Base-by-base conservation (phyloP, 192 early-diverging fungal species). In the Phycomyces blakesleeanus region DNA sequence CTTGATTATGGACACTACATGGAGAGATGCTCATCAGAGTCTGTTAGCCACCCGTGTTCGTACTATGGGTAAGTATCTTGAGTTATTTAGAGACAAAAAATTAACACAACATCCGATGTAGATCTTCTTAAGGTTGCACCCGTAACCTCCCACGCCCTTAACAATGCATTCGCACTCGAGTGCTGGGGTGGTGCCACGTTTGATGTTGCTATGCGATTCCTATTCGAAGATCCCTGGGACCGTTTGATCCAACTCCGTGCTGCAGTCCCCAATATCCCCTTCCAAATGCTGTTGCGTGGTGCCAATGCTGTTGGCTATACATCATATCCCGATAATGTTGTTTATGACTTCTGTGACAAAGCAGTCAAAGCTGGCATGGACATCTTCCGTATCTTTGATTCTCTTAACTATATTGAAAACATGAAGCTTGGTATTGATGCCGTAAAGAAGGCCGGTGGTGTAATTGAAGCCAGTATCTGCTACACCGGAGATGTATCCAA, bases 161-260 rank as follows among this genome's bases (percentile, higher is more conserved):
- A 80, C n/a, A 92, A 93, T 58, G 88, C 91, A 9, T 98, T 91
- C 79, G 84, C 94, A n/a, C 78, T 96, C 18, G 96, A 98, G 78
- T 91, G 88, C 78, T 98, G 96, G 96, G 96, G 96, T 54, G 96
- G 96, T 37, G 96, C 96, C 14, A 98, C 96, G 0, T 98, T 98
- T 71, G 96, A 98, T 71, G 96, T 98, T 27, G 85, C 93, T 0
- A 85, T 98, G 86, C 89, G 96, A 41, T 98, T 98, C 84, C 80
- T 98, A 64, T 85, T 91, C 64, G 96, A 98, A 74, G 93, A 94
- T 76, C 96, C 96, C 24, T 98, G 96, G 96, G 93, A 97, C 64
- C 85, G 96, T 57, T 78, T 98, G 68, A 84, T 85, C 52, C 78
- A 81, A 42, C 78, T 98, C 62, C 92, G 96, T 44, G 74, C 83